Evolutionary conservation across 1,139 yeast species (phyloP).

Genomic region (Yamadazyma buinensis): DNA sequence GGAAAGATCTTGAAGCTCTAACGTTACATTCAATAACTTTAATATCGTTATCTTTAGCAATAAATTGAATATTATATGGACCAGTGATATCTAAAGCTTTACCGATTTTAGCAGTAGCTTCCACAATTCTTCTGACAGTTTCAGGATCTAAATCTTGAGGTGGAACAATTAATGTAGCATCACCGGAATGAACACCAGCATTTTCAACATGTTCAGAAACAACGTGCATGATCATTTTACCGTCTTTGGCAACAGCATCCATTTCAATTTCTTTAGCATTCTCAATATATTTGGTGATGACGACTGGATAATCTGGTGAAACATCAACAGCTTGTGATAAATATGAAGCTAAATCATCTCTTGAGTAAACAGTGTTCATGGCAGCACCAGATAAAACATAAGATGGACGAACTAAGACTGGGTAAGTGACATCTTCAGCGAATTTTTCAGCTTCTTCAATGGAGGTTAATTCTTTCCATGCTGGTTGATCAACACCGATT

Average conservation of each 20-base stretch:
- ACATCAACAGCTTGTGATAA: conserved; percentile 94
- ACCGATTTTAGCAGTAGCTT: conserved; percentile 95
- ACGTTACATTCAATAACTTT: conserved; percentile 99
- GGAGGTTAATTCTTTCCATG: conserved; percentile 97
- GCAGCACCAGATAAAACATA: conserved; percentile 99
- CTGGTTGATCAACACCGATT: conserved; percentile 98
- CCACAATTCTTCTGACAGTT: conserved; percentile 86
- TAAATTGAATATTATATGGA: conserved; percentile 96
- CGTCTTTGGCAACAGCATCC: conserved; percentile 98
- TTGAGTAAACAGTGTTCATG: conserved; percentile 93
- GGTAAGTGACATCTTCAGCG: conserved; percentile 89
- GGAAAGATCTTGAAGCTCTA: conserved; percentile 98
- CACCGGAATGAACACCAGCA: conserved; percentile 99
- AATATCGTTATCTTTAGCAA: conserved; percentile 83
- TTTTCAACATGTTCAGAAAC: conserved; percentile 98
- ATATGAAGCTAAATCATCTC: conserved; percentile 83
- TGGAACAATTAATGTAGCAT: conserved; percentile 95
- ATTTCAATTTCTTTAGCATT: conserved; percentile 97
- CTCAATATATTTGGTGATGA: conserved; percentile 94
- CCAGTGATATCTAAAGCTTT: conserved; percentile 95
- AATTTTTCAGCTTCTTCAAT: conserved; percentile 90
- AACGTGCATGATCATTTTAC: conserved; percentile 94
- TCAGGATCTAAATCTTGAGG: conserved; percentile 94
- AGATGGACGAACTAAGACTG: conserved; percentile 96
- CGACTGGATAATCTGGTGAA: conserved; percentile 97